Evolutionary conservation across 1,284 basidiomycete species (phyloP).

Genomic region (Bondarzewia mesenterica): DNA sequence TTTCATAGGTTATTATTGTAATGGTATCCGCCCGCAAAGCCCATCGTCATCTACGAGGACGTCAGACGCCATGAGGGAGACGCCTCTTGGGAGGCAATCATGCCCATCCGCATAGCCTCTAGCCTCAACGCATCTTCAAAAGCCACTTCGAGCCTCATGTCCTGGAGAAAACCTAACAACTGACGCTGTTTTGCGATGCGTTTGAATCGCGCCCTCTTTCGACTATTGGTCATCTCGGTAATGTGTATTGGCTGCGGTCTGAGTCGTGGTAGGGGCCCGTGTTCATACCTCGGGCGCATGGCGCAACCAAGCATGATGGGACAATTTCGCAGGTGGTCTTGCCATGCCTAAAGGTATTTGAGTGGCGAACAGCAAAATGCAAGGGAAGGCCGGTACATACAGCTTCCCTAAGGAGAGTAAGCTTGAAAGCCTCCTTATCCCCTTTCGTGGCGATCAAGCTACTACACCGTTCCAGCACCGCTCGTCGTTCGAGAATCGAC

Average conservation of each 20-base stretch:
- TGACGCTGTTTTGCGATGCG: too few relatives aligned
- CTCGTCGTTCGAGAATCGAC: too few relatives aligned
- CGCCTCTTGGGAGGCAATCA: too few relatives aligned
- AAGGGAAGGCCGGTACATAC: conserved; percentile 26
- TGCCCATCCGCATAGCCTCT: too few relatives aligned
- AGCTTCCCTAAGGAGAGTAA: conserved; percentile 38
- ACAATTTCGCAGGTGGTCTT: conserved; percentile 39
- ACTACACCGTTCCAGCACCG: conserved; percentile 47
- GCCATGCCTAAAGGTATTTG: conserved; percentile 34
- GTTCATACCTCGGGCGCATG: conserved; percentile 51
- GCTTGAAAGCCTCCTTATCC: conserved; percentile 39
- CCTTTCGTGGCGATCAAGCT: conserved; percentile 41
- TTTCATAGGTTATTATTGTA: too few relatives aligned
- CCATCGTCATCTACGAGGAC: too few relatives aligned
- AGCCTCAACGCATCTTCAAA: too few relatives aligned
- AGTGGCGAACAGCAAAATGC: background rate
- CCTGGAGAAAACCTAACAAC: too few relatives aligned
- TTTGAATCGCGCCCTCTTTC: conserved; percentile 35
- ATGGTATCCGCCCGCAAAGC: too few relatives aligned
- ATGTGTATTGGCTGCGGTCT: conserved; percentile 63
- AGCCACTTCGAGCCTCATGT: too few relatives aligned
- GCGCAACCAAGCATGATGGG: conserved; percentile 66
- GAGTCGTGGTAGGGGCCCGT: conserved; percentile 67
- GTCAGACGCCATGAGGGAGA: too few relatives aligned
- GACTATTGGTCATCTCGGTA: conserved; percentile 57